Evolutionary conservation across 1,284 basidiomycete species (phyloP).

Genomic region (Ceratobasidium sp.): DNA sequence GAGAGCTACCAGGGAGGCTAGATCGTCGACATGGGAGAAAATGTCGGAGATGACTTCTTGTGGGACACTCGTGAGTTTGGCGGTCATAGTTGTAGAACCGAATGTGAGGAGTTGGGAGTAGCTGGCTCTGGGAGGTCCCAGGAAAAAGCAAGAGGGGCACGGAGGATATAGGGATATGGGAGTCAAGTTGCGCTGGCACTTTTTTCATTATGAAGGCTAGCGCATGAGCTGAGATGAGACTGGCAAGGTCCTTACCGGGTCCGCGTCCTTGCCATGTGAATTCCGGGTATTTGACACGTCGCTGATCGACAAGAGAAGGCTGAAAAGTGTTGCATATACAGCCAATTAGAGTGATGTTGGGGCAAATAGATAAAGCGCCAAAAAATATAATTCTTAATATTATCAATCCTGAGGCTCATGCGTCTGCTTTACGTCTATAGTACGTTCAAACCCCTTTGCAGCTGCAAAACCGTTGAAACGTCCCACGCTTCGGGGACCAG

Average conservation of each 20-base stretch:
- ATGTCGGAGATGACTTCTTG: constrained; percentile 36
- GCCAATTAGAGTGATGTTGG: background rate
- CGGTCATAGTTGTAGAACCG: constrained; percentile 7
- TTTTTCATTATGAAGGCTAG: constrained; percentile 28
- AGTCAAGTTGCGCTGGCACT: constrained; percentile 27
- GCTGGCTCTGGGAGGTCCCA: background rate
- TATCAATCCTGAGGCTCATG: background rate
- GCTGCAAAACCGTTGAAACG: background rate
- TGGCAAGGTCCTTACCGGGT: background rate
- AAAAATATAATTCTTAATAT: background rate
- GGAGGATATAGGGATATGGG: background rate
- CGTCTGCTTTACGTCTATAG: background rate
- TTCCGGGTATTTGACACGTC: background rate
- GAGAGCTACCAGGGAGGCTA: constrained; percentile 26
- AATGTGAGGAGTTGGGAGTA: background rate
- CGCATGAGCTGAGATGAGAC: constrained; percentile 25
- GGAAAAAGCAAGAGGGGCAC: background rate
- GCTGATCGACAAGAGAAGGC: background rate
- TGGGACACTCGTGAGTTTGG: constrained; percentile 15
- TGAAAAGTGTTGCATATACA: background rate
- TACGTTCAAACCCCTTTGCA: background rate
- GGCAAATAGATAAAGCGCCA: background rate
- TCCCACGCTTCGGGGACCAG: background rate
- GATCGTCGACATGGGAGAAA: constrained; percentile 16
- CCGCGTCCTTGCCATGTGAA: constrained; percentile 15